phyloP scores from a whole-genome alignment of 441 rosid species.

The Aquilaria agallochum region DNA sequence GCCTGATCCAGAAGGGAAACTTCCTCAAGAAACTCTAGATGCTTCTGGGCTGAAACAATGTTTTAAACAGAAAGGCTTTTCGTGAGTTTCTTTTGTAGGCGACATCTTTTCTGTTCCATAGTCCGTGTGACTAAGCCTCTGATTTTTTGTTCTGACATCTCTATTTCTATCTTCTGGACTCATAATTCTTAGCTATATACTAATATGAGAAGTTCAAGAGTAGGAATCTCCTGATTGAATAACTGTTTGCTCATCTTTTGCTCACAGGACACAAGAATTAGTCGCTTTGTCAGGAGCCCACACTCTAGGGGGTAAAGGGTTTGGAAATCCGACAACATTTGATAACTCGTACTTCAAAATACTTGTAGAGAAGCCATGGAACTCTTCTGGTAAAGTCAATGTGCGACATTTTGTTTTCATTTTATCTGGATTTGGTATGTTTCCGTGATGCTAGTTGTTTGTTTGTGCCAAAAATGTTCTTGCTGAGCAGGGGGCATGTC shows the following conservation, averaged over 20 bases:
- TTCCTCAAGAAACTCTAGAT: constrained; percentile 70
- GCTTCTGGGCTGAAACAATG: constrained; percentile 70
- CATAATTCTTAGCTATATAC: not conserved
- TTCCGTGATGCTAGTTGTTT: not conserved
- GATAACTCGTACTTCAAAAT: constrained; percentile 85
- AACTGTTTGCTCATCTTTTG: not conserved
- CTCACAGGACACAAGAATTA: constrained; percentile 64
- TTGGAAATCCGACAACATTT: constrained; percentile 65
- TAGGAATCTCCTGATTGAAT: constrained; percentile 1
- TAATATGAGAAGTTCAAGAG: not conserved
- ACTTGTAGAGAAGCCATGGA: constrained; percentile 85
- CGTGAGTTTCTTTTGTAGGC: constrained; percentile 44
- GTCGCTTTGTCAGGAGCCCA: constrained; percentile 91
- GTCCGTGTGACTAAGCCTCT: not conserved
- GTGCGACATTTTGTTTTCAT: not conserved
- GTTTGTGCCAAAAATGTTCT: constrained; percentile 6
- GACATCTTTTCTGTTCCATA: not conserved
- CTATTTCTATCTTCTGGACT: not conserved
- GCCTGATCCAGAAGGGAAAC: constrained; percentile 83
- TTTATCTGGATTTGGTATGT: not conserved
- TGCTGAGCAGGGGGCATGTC: constrained; percentile 57
- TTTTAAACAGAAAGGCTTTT: constrained; percentile 78
- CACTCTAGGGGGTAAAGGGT: constrained; percentile 87
- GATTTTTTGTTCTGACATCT: not conserved
- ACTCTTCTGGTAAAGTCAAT: constrained; percentile 43